phyloP scores from a whole-genome alignment of 2,329 filamentous ascomycete species.

The Bertia moriformis region DNA sequence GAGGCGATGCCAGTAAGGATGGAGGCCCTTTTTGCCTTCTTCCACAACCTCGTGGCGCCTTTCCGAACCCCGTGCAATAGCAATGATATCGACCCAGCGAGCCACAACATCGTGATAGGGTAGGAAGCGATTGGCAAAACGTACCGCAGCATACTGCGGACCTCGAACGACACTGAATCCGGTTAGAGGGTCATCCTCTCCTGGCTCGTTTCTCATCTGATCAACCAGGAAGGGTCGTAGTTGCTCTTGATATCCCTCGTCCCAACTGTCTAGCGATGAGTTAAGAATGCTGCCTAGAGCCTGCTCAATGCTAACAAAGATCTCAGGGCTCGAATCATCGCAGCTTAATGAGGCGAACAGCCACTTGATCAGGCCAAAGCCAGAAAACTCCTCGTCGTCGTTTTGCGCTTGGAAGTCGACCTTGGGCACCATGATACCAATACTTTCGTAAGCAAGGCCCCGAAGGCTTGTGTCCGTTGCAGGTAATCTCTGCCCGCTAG shows the following conservation, averaged over 20 bases:
- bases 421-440: conserved; percentile 55
- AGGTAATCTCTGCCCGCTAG: neutral
- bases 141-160: conserved; percentile 67
- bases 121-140: conserved; percentile 81
- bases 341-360: neutral
- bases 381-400: neutral
- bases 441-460: conserved; percentile 63
- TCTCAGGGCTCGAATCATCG: neutral
- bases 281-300: neutral
- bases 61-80: conserved; percentile 48
- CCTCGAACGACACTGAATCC: conserved; percentile 36
- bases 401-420: neutral
- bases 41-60: conserved; percentile 75
- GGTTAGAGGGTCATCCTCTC: neutral
- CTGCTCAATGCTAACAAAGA: conserved; percentile 1
- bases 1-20: conserved; percentile 37
- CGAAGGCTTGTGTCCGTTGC: neutral
- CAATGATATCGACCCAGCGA: conserved; percentile 79
- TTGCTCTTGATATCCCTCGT: neutral
- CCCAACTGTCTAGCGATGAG: neutral
- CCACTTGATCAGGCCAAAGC: neutral
- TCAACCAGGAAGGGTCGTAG: neutral
- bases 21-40: conserved; percentile 76
- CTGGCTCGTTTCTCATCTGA: neutral
- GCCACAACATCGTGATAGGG: conserved; percentile 65